phyloP scores from a whole-genome alignment of 257 asterid species.

The Nicotiana otophora region DNA sequence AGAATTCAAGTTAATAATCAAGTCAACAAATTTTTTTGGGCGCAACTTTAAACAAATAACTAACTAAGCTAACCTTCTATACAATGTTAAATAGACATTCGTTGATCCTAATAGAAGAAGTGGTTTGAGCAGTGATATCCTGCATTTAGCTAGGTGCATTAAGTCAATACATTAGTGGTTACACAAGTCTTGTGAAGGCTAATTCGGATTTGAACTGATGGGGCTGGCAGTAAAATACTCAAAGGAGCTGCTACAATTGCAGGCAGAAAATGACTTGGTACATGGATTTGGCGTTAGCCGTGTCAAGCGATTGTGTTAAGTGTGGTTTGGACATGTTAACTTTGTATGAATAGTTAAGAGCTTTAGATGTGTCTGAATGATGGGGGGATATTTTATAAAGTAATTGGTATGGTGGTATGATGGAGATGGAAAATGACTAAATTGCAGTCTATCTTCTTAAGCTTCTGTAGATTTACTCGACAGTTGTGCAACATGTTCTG shows the following conservation, averaged over 20 bases:
- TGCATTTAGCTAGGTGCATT: not conserved
- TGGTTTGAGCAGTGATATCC: not conserved
- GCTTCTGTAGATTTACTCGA: not conserved
- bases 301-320: not conserved
- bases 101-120: not conserved
- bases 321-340: constrained; percentile 5
- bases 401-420: not conserved
- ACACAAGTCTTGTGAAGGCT: not conserved
- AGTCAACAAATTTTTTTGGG: not conserved
- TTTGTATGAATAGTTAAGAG: not conserved
- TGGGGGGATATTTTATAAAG: not conserved
- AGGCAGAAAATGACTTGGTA: not conserved
- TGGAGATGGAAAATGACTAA: not conserved
- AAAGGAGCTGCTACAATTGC: not conserved
- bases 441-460: not conserved
- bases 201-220: not conserved
- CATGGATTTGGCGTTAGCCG: not conserved
- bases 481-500: not conserved
- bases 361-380: not conserved
- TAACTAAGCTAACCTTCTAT: not conserved
- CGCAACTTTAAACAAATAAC: not conserved
- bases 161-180: not conserved
- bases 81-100: not conserved
- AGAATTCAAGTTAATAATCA: not conserved
- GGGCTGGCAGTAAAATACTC: not conserved